Conservation (phyloP, 495 filamentous ascomycete species). For the Acidiella bohemica region DNA sequence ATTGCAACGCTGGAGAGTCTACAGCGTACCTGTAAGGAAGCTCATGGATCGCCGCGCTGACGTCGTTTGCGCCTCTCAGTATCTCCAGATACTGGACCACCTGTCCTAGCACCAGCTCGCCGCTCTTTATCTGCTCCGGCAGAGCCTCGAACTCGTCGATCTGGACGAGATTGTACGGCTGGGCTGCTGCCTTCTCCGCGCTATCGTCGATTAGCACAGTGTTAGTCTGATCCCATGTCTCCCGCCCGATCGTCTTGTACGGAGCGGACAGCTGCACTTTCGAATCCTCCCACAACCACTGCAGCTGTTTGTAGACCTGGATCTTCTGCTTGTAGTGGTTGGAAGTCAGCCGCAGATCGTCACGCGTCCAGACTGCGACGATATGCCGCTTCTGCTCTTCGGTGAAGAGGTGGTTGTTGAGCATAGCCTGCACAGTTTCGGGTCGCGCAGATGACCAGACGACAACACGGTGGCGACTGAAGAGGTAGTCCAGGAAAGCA, state of each 20-base stretch:
- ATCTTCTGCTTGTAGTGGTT: slow-evolving; percentile 54
- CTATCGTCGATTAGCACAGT: slow-evolving; percentile 85
- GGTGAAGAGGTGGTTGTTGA: slow-evolving; percentile 45
- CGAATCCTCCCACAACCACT: slow-evolving; percentile 51
- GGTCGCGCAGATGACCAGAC: slow-evolving; percentile 82
- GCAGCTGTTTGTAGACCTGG: slow-evolving; percentile 78
- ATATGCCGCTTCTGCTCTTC: slow-evolving; percentile 33
- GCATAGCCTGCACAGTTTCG: slow-evolving; percentile 48
- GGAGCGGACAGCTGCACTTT: slow-evolving; percentile 35
- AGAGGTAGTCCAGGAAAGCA: slow-evolving; percentile 52
- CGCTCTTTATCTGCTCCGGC: slow-evolving; percentile 17
- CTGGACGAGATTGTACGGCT: slow-evolving; percentile 72
- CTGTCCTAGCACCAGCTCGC: slow-evolving; percentile 26
- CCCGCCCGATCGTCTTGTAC: slow-evolving; percentile 38
- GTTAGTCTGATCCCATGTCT: slow-evolving; percentile 63
- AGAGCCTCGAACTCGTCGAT: slow-evolving; percentile 58
- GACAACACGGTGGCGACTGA: slow-evolving; percentile 59
- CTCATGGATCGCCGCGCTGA: slow-evolving; percentile 25
- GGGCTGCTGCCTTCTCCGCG: slow-evolving; percentile 57
- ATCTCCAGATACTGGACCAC: slow-evolving; percentile 28
- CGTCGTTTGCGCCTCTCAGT: slow-evolving; percentile 29
- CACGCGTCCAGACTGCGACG: slow-evolving; percentile 65
- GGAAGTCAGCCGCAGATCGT: slow-evolving; percentile 52
- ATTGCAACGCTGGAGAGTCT: no score
- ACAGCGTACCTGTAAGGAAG: slow-evolving; percentile 3